Conservation (phyloP, 169 alveolate genomes). For the Plasmodium vinckei region DNA sequence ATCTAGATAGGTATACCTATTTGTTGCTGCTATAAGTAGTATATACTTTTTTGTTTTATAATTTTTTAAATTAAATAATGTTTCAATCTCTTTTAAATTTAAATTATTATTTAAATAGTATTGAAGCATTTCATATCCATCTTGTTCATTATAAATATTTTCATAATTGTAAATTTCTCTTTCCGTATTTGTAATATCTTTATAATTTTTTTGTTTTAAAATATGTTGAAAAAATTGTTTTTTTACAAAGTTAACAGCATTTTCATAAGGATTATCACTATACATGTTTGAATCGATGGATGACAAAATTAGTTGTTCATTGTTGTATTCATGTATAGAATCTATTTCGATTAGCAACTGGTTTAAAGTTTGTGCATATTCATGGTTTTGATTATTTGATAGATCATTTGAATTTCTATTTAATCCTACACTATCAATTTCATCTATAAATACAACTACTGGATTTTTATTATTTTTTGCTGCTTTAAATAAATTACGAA, state of each 20-base stretch:
- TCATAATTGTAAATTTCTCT: neutral
- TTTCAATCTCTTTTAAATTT: conserved; percentile 45
- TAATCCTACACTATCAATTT: conserved; percentile 68
- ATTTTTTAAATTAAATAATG: conserved; percentile 37
- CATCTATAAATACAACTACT: conserved; percentile 48
- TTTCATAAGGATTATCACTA: too few relatives aligned
- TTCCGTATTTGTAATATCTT: neutral
- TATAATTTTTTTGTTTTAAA: neutral
- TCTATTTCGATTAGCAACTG: conserved; percentile 65
- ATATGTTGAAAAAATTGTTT: neutral
- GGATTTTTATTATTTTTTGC: conserved; percentile 46
- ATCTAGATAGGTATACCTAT: conserved; percentile 44
- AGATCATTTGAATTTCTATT: conserved; percentile 9
- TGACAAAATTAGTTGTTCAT: neutral
- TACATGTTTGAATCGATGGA: neutral
- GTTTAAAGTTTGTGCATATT: conserved; percentile 67
- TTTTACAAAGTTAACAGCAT: neutral
- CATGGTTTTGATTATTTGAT: conserved; percentile 18
- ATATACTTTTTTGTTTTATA: conserved; percentile 21
- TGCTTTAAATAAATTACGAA: conserved; percentile 34
- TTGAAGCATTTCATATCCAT: conserved; percentile 58
- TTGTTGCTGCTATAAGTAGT: conserved; percentile 69
- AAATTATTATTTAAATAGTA: conserved; percentile 48
- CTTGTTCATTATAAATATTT: neutral
- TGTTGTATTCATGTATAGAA: conserved; percentile 60